These are phyloP conservation scores for Guillardia theta DNA, from an alignment of 78 protist species.

Conservation along the genomic window DNA sequence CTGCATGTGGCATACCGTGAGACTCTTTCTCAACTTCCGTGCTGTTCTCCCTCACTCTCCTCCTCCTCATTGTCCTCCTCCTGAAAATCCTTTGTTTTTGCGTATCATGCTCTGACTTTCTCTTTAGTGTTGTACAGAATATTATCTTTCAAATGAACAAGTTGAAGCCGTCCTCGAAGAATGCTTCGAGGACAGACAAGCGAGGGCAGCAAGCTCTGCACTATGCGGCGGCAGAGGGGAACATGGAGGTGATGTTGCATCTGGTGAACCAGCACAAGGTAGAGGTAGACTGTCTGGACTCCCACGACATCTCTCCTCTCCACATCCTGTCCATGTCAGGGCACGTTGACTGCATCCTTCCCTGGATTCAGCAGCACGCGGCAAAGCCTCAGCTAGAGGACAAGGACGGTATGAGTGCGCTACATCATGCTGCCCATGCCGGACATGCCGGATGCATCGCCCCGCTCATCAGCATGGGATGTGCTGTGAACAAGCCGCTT, in stretches of 20 bases:
- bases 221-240: conserved; percentile 29
- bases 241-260: background rate
- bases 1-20: background rate
- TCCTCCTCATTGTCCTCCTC: background rate
- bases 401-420: background rate
- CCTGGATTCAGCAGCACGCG: too few relatives aligned
- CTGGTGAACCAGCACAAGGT: background rate
- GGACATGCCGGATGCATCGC: background rate
- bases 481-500: background rate
- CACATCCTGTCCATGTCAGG: background rate
- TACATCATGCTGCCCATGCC: background rate
- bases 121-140: background rate
- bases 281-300: background rate
- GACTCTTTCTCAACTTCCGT: background rate
- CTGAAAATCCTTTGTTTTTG: background rate
- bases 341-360: background rate
- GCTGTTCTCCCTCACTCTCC: background rate
- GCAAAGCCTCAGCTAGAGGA: too few relatives aligned
- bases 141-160: background rate
- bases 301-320: background rate
- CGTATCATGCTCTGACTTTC: background rate
- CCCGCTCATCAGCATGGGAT: background rate
- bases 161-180: background rate
- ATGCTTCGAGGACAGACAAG: background rate
- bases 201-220: background rate